Evolutionary conservation across 306 rosid genomes (phyloP), one percentile per base, ranked within the genome.

Genomic region (Prosopis cineraria): DNA sequence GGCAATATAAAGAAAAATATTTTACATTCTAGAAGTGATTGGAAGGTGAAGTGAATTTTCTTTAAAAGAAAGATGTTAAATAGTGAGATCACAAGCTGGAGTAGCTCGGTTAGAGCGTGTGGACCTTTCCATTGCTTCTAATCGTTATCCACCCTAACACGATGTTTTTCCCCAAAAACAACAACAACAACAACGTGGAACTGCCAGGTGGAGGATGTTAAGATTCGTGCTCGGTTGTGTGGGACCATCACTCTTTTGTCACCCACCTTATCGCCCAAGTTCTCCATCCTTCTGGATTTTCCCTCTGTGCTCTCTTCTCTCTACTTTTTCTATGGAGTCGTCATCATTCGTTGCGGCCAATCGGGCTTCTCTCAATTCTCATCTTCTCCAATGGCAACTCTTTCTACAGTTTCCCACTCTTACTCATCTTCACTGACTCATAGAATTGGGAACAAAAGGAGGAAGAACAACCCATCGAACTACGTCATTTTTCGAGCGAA

Each of bases 351-450:
- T 20, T 24, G 47, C 12, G 63, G 1, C 6, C 20, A 16, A 22
- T 65, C 52, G 66, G 76, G 56, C 56, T 62, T 27, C 20, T 25
- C 64, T 47, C 69, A 11, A 56, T 70, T 72, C 62, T 2, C 53
- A 30, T 34, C 63, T 37, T 47, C 75, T 69, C 73, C 82, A 43
- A 90, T 88, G 95, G 95, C 90, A 39, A 68, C 95, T 33, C 82
- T 90, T 7, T 84, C 87, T 3, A 13, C 80, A 68, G 40, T 82
- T 43, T 47, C 83, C n/a, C 75, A 39, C 50, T 78, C 85, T 77
- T 56, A 77, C n/a, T 3, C 71, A 33, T 68, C 81, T 39, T 81
- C 86, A 75, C 59, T 75, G 77, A 58, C 20, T 44, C 62, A 33
- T 48, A 53, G 17, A 47, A 34, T 30, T 29, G 44, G 31, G 3